Evolutionary conservation across 768 basidiomycete species (phyloP), one percentile per base, ranked within the genome.

Genomic region (Termitomyces sp.): DNA sequence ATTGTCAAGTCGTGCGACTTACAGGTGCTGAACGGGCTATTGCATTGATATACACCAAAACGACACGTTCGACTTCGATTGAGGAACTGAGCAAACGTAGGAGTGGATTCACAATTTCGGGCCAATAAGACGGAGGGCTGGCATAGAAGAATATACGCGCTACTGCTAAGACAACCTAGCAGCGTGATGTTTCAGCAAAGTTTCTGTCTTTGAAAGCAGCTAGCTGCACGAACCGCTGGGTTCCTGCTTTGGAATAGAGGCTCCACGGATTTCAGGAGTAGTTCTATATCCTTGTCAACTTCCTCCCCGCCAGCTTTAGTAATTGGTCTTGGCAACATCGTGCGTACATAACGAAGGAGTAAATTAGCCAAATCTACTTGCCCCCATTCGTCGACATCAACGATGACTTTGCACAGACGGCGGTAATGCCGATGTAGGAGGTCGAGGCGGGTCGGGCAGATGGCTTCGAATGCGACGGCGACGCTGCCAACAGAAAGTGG

Each of bases 331-430:
- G 83, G 80, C 33, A 97, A 77, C 92, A 96, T 95, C 0, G 80
- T 82, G 52, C 95, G 76, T 3, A 84, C 90, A 67, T 99, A 99
- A 58, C 90, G 77, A 55, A 86, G 72, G 33, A 99, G 78, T 14
- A 98, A 77, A 45, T 87, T 81, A 59, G 96, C 77, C 20, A 94
- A 70, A 47, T 87, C 83, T 6, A 89, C 83, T 70, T 98, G 97
- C 0, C 94, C 94, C 97, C 97, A 99, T 69, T 97, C 96, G 65
- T 99, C 97, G 4, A 88, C 86, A 65, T 99, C 94, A 35, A 93
- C 79, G 2, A 98, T 74, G n/a, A 90, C 76, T 44, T 80, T 79
- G 67, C 94, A 97, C 32, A 94, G 75, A 28, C 91, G 84, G 24
- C 95, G 79, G 65, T 91, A 99, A 63, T 97, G 91, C 18, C 81